These are phyloP conservation scores for Tetrapyrgos nigripes DNA, from an alignment of 1,284 basidiomycete species.

Conservation along the genomic window DNA sequence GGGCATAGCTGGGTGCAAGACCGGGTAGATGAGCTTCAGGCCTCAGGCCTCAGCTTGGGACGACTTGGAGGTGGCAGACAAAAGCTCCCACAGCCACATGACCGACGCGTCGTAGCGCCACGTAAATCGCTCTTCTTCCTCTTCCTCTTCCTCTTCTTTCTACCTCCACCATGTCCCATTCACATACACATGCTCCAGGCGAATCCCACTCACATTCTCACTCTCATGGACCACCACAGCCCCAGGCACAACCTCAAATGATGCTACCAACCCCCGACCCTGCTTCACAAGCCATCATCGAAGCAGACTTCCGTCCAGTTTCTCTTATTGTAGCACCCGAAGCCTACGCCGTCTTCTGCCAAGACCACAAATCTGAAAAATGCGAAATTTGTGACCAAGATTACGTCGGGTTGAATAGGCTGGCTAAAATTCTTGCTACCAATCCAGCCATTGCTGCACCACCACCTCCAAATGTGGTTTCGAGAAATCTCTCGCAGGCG, in stretches of 20 bases:
- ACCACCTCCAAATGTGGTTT: conserved; percentile 80
- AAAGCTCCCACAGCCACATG: background rate
- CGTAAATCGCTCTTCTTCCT: background rate
- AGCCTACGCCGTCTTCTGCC: conserved; percentile 61
- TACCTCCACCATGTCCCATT: conserved; percentile 24
- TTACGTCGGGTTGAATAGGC: conserved; percentile 73
- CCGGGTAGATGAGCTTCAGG: too few species aligned
- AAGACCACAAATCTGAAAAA: conserved; percentile 68
- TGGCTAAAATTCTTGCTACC: conserved; percentile 71
- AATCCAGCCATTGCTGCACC: conserved; percentile 82
- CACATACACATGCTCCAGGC: conserved; percentile 29
- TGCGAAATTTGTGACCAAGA: conserved; percentile 77
- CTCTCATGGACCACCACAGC: conserved; percentile 39
- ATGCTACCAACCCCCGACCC: conserved; percentile 66
- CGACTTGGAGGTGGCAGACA: too few species aligned
- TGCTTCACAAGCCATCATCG: conserved; percentile 74
- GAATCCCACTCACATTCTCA: conserved; percentile 42
- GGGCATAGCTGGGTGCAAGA: too few species aligned
- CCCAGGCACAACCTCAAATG: conserved; percentile 42
- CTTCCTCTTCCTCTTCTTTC: background rate
- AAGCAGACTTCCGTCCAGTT: conserved; percentile 71
- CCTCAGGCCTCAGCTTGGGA: too few species aligned
- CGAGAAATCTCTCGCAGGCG: conserved; percentile 75
- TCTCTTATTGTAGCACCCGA: conserved; percentile 60
- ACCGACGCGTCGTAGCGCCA: conserved; percentile 10